phyloP scores from a whole-genome alignment of 768 basidiomycete species.

The Termitomyces bulborhizus region DNA sequence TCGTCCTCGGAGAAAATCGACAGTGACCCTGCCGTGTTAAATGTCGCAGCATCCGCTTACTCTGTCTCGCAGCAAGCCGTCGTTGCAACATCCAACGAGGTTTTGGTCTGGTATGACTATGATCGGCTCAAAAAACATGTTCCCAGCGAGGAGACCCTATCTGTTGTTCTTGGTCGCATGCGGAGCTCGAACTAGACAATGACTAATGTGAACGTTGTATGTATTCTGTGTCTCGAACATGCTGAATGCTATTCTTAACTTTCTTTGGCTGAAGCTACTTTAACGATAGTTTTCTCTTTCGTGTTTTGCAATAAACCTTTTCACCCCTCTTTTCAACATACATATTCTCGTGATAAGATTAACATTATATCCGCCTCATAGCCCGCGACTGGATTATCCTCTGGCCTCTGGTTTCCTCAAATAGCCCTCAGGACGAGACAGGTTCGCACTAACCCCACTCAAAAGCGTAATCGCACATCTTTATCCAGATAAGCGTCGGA shows the following conservation, averaged over 20 bases:
- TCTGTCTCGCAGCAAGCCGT: constrained; percentile 57
- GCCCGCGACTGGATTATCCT: background rate
- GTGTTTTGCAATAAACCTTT: background rate
- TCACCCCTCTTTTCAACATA: background rate
- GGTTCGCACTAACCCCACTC: background rate
- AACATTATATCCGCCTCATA: background rate
- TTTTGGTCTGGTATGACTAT: constrained; percentile 77
- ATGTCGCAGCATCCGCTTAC: constrained; percentile 49
- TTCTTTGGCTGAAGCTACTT: background rate
- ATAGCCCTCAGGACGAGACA: background rate
- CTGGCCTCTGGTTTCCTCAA: background rate
- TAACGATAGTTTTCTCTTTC: background rate
- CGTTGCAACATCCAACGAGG: constrained; percentile 60
- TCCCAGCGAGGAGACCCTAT: constrained; percentile 45
- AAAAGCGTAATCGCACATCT: background rate
- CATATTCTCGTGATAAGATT: background rate
- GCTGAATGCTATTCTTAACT: constrained; percentile 5
- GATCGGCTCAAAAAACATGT: constrained; percentile 57
- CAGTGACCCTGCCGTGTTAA: constrained; percentile 37
- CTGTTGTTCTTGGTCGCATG: constrained; percentile 22
- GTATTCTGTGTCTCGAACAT: background rate
- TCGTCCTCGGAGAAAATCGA: constrained; percentile 3
- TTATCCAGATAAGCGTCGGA: background rate
- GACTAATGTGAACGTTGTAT: background rate
- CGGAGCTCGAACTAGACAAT: background rate